Percentiles rank a stretch among this genome's conserved stretches.
These are phyloP conservation scores for Oxytropis ochrocephala DNA, from an alignment of 306 rosid species.

Conservation along the genomic window DNA sequence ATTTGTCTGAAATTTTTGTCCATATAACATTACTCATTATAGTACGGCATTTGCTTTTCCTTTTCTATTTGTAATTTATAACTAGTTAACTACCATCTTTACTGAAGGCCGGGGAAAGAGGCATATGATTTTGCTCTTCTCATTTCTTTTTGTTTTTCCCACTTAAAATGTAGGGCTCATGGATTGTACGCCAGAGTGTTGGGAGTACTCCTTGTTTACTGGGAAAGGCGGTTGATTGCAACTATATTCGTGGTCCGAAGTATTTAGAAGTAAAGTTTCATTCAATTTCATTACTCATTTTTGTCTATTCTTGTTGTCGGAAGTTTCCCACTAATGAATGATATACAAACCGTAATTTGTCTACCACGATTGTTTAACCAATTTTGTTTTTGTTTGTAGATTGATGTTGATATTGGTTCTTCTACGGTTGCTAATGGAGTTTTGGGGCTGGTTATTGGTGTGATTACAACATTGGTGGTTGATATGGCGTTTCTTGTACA, in stretches of 20 bases:
- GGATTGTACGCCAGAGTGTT: constrained; percentile 99
- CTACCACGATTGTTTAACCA: constrained; percentile 16
- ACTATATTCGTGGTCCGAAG: constrained; percentile 82
- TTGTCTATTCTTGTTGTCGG: neutral
- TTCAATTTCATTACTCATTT: constrained; percentile 1
- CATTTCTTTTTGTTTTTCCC: constrained; percentile 10
- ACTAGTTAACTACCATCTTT: neutral
- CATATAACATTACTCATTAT: too few relatives aligned
- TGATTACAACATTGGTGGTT: constrained; percentile 92
- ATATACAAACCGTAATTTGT: constrained; percentile 1
- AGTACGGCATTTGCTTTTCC: neutral
- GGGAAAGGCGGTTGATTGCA: constrained; percentile 99
- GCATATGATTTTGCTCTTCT: neutral
- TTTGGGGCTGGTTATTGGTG: constrained; percentile 93
- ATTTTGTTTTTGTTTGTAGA: constrained; percentile 42
- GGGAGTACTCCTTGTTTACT: constrained; percentile 95
- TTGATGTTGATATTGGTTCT: constrained; percentile 98
- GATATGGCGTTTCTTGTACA: constrained; percentile 99
- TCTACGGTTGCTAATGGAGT: constrained; percentile 99
- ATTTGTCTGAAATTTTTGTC: too few relatives aligned
- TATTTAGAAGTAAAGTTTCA: constrained; percentile 69
- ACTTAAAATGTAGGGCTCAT: constrained; percentile 75
- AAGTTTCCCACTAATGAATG: constrained; percentile 16
- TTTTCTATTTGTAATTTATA: neutral
- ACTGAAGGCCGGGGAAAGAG: neutral